Percentiles rank a stretch among this genome's conserved stretches.
These are phyloP conservation scores for Bruguiera hainesii DNA, from an alignment of 441 rosid species.

Conservation along the genomic window DNA sequence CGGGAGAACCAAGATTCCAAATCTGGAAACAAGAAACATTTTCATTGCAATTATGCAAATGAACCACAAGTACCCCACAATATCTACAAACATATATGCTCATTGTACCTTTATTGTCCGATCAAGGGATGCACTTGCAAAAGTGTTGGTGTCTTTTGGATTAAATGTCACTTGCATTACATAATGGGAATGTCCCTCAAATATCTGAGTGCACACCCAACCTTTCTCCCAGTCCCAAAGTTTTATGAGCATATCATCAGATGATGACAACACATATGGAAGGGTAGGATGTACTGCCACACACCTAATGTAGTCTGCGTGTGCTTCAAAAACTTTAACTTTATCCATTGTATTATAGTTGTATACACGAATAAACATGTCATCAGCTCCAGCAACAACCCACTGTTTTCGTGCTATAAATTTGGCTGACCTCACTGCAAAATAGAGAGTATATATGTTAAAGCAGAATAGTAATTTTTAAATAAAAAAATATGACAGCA, in stretches of 20 bases:
- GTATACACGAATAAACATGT: slow-evolving; percentile 71
- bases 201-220: slow-evolving; percentile 67
- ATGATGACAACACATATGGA: slow-evolving; percentile 70
- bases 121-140: slow-evolving; percentile 91
- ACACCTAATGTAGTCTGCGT: slow-evolving; percentile 74
- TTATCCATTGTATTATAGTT: slow-evolving; percentile 69
- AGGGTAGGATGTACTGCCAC: slow-evolving; percentile 73
- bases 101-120: slow-evolving; percentile 63
- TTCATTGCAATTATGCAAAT: slow-evolving; percentile 5
- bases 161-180: slow-evolving; percentile 89
- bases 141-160: slow-evolving; percentile 68
- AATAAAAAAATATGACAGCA: neutral
- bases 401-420: slow-evolving; percentile 69
- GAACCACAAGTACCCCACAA: slow-evolving; percentile 9
- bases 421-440: slow-evolving; percentile 79
- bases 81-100: slow-evolving; percentile 9
- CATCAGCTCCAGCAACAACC: slow-evolving; percentile 87
- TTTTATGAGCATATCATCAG: slow-evolving; percentile 93
- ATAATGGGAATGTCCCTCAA: slow-evolving; percentile 86
- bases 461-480: neutral
- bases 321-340: slow-evolving; percentile 79
- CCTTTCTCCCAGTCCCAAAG: slow-evolving; percentile 97
- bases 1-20: slow-evolving; percentile 95
- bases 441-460: slow-evolving; percentile 4
- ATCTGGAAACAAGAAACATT: slow-evolving; percentile 43